Conservation (phyloP, 164 flowering plant genomes). For the Vitis rotundifolia region DNA sequence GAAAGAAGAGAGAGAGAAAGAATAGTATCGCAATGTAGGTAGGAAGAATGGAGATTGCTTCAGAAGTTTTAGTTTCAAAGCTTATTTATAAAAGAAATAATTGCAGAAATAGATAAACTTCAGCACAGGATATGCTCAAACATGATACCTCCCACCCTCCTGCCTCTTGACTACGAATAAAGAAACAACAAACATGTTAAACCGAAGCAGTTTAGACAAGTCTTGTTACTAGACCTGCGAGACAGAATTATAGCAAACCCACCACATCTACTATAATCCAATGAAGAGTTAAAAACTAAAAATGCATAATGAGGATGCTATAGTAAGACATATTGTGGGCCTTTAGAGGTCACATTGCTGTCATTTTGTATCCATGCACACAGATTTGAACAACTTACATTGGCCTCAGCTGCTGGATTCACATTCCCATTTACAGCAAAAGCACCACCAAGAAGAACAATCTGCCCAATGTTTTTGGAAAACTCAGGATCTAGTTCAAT, state of each 20-base stretch:
- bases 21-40: too few relatives aligned
- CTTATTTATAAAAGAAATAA: too few relatives aligned
- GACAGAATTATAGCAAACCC: too few relatives aligned
- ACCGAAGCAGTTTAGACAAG: too few relatives aligned
- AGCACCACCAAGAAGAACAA: conserved; percentile 91
- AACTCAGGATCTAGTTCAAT: conserved; percentile 72
- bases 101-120: too few relatives aligned
- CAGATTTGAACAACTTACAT: conserved; percentile 47
- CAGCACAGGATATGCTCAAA: too few relatives aligned
- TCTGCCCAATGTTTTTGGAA: conserved; percentile 68
- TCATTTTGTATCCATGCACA: neutral
- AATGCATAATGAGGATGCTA: neutral
- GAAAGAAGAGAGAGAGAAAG: conserved; percentile 2
- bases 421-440: conserved; percentile 94
- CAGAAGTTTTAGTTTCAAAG: neutral
- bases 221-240: too few relatives aligned
- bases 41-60: neutral
- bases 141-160: too few relatives aligned
- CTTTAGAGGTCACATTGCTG: neutral
- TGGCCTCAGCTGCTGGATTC: conserved; percentile 97
- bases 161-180: too few relatives aligned
- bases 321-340: neutral
- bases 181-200: too few relatives aligned
- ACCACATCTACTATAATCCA: too few relatives aligned
- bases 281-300: too few relatives aligned